A percentile compares a stretch with the other conserved stretches of the same genome.
Conservation (phyloP, 345 rosid genomes). For the Kandelia obovata region DNA sequence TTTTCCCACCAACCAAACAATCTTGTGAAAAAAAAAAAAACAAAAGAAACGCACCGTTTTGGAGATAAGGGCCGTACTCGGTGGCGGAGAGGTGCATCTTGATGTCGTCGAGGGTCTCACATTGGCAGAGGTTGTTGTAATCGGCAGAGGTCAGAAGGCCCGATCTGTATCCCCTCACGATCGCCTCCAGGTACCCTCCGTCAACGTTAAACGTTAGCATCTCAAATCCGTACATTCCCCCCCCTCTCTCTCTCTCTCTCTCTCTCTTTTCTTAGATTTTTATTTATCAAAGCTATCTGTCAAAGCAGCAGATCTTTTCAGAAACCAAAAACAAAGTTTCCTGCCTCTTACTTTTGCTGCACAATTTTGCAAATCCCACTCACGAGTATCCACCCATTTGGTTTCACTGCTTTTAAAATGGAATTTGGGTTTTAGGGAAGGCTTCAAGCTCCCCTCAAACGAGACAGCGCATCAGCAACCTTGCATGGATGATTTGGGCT, state of each 20-base stretch:
- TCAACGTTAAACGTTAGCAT: constrained; percentile 92
- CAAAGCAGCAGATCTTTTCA: no score
- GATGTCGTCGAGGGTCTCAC: constrained; percentile 94
- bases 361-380: no score
- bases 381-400: no score
- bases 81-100: constrained; percentile 99
- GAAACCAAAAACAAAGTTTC: no score
- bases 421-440: no score
- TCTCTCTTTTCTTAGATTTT: background rate
- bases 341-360: no score
- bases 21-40: no score
- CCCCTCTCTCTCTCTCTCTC: background rate
- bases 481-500: no score
- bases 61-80: constrained; percentile 93
- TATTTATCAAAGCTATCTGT: no score
- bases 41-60: constrained; percentile 55
- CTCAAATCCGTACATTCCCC: constrained; percentile 94
- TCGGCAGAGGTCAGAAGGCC: constrained; percentile 91
- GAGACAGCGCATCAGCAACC: no score
- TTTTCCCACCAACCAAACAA: background rate
- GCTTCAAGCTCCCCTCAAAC: no score
- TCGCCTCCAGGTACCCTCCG: constrained; percentile 93
- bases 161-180: constrained; percentile 90
- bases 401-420: no score
- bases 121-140: constrained; percentile 96